phyloP scores from a whole-genome alignment of 2,329 filamentous ascomycete genomes.

The Talaromyces sp. region DNA sequence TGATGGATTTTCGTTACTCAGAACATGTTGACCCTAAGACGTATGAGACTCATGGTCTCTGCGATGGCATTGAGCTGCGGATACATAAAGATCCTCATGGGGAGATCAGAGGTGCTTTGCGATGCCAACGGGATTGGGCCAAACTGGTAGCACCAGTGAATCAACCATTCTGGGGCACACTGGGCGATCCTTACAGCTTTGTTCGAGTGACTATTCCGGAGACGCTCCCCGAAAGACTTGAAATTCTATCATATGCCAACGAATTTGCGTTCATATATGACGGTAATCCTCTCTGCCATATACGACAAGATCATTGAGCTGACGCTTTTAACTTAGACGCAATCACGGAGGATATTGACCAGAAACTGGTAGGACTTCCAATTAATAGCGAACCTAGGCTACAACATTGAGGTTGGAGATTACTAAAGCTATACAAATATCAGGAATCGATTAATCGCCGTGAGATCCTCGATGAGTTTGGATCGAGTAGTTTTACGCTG shows the following conservation, averaged over 20 bases:
- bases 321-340: neutral
- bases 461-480: constrained; percentile 11
- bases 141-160: constrained; percentile 28
- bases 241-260: constrained; percentile 40
- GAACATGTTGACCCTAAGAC: constrained; percentile 23
- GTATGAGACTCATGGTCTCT: constrained; percentile 31
- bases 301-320: neutral
- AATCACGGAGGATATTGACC: constrained; percentile 2
- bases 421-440: neutral
- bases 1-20: constrained; percentile 29
- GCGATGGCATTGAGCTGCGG: constrained; percentile 27
- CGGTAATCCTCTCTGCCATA: constrained; percentile 21
- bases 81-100: constrained; percentile 22
- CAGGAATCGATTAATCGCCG: constrained; percentile 5
- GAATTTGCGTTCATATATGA: constrained; percentile 45
- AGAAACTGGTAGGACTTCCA: constrained; percentile 2
- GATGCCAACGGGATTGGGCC: constrained; percentile 38
- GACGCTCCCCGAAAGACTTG: constrained; percentile 39
- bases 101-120: constrained; percentile 31
- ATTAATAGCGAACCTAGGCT: neutral
- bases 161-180: constrained; percentile 28
- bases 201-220: constrained; percentile 36
- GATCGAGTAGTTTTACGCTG: neutral
- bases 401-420: neutral
- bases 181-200: constrained; percentile 29